phyloP scores from a whole-genome alignment of 176 grass and related monocot genomes.

The Paspalum vaginatum region DNA sequence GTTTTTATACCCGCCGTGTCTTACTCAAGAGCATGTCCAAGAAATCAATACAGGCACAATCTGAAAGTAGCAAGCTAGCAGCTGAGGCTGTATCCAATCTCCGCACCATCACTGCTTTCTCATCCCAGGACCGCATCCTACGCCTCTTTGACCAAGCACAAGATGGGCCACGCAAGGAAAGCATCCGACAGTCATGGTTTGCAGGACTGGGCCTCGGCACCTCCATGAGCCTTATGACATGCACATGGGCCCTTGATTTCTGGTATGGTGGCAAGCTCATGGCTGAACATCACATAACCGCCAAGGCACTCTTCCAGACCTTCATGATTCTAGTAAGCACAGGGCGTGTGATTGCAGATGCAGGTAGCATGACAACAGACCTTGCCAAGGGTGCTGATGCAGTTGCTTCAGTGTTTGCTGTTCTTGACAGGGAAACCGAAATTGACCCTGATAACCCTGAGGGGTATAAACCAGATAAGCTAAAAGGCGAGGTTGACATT shows the following conservation, averaged over 20 bases:
- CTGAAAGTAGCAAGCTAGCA: slow-evolving; percentile 83
- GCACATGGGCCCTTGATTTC: slow-evolving; percentile 94
- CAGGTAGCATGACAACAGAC: slow-evolving; percentile 96
- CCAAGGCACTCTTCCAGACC: slow-evolving; percentile 86
- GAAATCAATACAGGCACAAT: slow-evolving; percentile 81
- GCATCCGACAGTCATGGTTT: slow-evolving; percentile 81
- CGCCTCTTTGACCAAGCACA: slow-evolving; percentile 75
- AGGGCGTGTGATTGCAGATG: slow-evolving; percentile 94
- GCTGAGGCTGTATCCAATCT: slow-evolving; percentile 95
- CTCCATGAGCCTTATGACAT: slow-evolving; percentile 86
- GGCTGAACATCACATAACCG: slow-evolving; percentile 57
- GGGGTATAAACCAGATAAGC: slow-evolving; percentile 61
- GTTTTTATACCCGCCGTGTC: slow-evolving; percentile 87
- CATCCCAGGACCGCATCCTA: slow-evolving; percentile 84
- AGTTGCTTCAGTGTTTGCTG: slow-evolving; percentile 78
- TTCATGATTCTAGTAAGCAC: slow-evolving; percentile 98
- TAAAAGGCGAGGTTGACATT: slow-evolving; percentile 79
- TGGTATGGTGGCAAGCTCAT: slow-evolving; percentile 94
- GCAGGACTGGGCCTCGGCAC: slow-evolving; percentile 80
- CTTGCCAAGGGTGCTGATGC: slow-evolving; percentile 92
- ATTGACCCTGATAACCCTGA: slow-evolving; percentile 80
- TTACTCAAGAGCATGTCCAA: slow-evolving; percentile 80
- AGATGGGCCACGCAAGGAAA: slow-evolving; percentile 74
- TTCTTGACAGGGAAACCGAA: slow-evolving; percentile 76
- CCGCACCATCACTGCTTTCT: slow-evolving; percentile 93